Conservation (phyloP, 2,329 filamentous ascomycete genomes). For the Sphaerulina musiva region DNA sequence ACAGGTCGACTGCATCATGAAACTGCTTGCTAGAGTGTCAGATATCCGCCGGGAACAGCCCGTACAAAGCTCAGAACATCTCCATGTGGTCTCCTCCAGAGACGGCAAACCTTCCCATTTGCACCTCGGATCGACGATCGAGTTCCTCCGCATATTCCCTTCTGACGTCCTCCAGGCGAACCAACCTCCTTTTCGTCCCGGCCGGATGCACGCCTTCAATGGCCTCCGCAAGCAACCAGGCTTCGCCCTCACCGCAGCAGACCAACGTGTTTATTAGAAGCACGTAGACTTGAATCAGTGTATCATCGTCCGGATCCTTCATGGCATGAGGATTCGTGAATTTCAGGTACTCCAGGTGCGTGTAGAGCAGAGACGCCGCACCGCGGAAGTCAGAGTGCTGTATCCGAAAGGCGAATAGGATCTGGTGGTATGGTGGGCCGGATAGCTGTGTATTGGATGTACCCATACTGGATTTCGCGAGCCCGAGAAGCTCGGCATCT, state of each 20-base stretch:
- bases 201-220: slow-evolving; percentile 37
- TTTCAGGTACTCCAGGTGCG: slow-evolving; percentile 48
- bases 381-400: slow-evolving; percentile 81
- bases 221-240: slow-evolving; percentile 64
- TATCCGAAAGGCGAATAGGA: slow-evolving; percentile 87
- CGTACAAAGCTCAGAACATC: slow-evolving; percentile 19
- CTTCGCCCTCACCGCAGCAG: slow-evolving; percentile 73
- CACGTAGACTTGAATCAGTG: slow-evolving; percentile 68
- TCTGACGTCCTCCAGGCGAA: slow-evolving; percentile 79
- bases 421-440: slow-evolving; percentile 68
- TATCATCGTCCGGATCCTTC: slow-evolving; percentile 45
- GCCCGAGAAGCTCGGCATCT: slow-evolving; percentile 67
- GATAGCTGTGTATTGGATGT: slow-evolving; percentile 44
- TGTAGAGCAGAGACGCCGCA: slow-evolving; percentile 53
- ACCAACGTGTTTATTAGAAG: slow-evolving; percentile 87
- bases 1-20: too few relatives aligned
- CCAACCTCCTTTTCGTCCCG: slow-evolving; percentile 59
- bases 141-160: slow-evolving; percentile 86
- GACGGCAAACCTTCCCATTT: slow-evolving; percentile 84
- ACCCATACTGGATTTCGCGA: slow-evolving; percentile 58
- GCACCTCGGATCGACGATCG: slow-evolving; percentile 79
- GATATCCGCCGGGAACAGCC: too few relatives aligned
- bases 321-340: slow-evolving; percentile 17
- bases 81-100: slow-evolving; percentile 35
- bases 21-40: too few relatives aligned